Evolutionary conservation across 805 yeast genomes (phyloP), one percentile per base, ranked within the genome.

Genomic region (Saturnispora kantuleensis): DNA sequence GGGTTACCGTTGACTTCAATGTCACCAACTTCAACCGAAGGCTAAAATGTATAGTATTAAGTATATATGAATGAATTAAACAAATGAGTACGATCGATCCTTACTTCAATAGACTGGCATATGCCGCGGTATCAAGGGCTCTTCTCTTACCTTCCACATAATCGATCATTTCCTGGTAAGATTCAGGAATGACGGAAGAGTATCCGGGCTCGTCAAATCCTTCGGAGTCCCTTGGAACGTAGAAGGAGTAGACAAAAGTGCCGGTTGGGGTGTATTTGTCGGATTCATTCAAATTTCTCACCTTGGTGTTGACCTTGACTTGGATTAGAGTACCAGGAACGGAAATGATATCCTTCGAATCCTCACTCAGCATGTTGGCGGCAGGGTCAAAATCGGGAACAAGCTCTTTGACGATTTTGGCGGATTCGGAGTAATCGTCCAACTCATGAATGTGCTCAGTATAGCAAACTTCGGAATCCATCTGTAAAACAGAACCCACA

Each of bases 131-230:
- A 41, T 81, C 94, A 46, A 71, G 71, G 4, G 95, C 95, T 63
- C 94, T 79, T 68, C 97, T 81, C 65, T 95, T 78, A 26, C 94
- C 97, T 56, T 84, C 89, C 13, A 89, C 73, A 58, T 83, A 89
- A 53, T 79, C 83, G 79, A 89, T 87, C 95, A 88, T 89, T 63
- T 89, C 97, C 26, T 80, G 74, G 58, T 89, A 89, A 1, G 94
- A 77, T 59, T 84, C 84, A 4, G 97, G 97, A 41, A 89, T 69
- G 41, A 89, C 90, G 3, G 86, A 76, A 39, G 80, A 74, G 54
- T 73, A 80, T n/a, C 83, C 82, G 16, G 82, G 81, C 21, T 58
- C 53, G 42, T 62, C 67, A 35, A 56, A 58, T 1, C 64, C 66
- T 36, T 61, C 60, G 8, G 67, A 56, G 47, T 75, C 77, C 55